phyloP scores from a whole-genome alignment of 176 grass and related monocot genomes.

The Zoysia japonica region DNA sequence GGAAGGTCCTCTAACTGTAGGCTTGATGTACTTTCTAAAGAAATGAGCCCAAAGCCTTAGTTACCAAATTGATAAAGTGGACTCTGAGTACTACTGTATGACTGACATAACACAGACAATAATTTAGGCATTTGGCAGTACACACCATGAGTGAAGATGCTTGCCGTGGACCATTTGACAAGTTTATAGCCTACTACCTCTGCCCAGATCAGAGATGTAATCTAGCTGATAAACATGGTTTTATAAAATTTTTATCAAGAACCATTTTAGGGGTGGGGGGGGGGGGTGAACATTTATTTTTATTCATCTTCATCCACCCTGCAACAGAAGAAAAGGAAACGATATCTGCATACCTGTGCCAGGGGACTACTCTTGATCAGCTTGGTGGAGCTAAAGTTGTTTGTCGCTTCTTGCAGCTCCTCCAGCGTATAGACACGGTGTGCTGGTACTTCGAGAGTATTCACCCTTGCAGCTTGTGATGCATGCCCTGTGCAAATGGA shows the following conservation, averaged over 20 bases:
- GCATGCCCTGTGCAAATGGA: conserved; percentile 58
- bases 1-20: background rate
- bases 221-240: background rate
- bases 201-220: background rate
- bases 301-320: background rate
- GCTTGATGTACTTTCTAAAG: conserved; percentile 4
- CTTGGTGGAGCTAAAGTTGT: conserved; percentile 64
- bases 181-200: background rate
- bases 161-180: conserved; percentile 25
- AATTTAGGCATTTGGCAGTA: conserved; percentile 28
- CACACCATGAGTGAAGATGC: conserved; percentile 23
- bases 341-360: conserved; percentile 56
- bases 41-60: background rate
- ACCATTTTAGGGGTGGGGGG: background rate
- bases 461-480: conserved; percentile 60
- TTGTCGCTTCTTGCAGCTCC: conserved; percentile 78
- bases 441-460: conserved; percentile 53
- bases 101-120: conserved; percentile 35
- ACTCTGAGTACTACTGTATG: background rate
- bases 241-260: background rate
- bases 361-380: conserved; percentile 51
- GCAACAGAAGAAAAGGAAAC: background rate
- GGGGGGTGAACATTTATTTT: conserved; percentile 4
- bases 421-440: conserved; percentile 59
- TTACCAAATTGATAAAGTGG: conserved; percentile 17